Base-by-base conservation (phyloP, 192 early-diverging fungal species). In the Coemansia sp. region DNA sequence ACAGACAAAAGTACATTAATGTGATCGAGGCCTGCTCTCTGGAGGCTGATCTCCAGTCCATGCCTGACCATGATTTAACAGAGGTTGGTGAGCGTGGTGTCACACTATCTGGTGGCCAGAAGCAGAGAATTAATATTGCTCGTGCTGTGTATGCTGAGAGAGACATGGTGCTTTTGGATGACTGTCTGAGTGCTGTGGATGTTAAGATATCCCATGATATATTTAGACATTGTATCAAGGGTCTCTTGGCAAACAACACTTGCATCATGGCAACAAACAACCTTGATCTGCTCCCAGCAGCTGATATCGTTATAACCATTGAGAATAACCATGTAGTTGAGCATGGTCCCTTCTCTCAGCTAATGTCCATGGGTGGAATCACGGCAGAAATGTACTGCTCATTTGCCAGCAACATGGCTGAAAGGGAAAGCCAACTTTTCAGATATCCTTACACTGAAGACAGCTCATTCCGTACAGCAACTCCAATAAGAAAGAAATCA, bases 101-200 rank as follows among this genome's bases (percentile, higher is more conserved):
- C 15, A 85, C 81, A 8, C 64, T 91, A 1, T 85, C 86, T 3
- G 89, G 90, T 13, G 88, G 88, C 0, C 89, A 91, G 59, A 90
- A 88, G 57, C 90, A 91, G 67, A 82, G 92, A 28, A 77, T 92
- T 2, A 88, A 85, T 9, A 82, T 95, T 29, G 92, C 92, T 1
- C 84, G 95, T 13, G 92, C 91, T 0, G 84, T 86, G 4, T 97
- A 94, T 59, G 84, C 86, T 0, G 74, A 83, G 4, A 85, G 87
- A 2, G 79, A 86, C 42, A 87, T 88, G 8, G 75, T 93, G 34
- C 64, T 97, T 3, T 63, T 95, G 33, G 95, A 97, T 56, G 93
- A 97, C 64, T 87, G 88, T 6, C 76, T 97, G 9, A 80, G 75
- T 20, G 79, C 82, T 13, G 78, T 89, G 0, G 86, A 86, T 40